These are phyloP conservation scores for Phytopythium kandeliae DNA, from an alignment of 352 stramenopile species.

Conservation along the genomic window DNA sequence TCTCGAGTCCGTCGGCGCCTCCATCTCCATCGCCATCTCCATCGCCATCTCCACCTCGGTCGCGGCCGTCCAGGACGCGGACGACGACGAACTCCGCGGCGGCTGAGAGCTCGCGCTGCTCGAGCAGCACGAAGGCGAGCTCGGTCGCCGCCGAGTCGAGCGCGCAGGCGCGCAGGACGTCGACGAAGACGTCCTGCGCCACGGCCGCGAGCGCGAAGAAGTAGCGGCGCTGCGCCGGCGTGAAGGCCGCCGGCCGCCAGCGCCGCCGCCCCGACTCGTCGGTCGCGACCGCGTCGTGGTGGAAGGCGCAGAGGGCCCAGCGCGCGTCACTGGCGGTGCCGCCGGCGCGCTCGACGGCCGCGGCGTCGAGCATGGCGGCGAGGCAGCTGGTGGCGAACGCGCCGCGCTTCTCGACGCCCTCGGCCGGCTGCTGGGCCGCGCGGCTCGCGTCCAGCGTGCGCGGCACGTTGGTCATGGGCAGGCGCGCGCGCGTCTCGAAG, in stretches of 20 bases:
- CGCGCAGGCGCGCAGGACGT: constrained; percentile 51
- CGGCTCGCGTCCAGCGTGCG: constrained; percentile 54
- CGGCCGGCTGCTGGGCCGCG: constrained; percentile 23
- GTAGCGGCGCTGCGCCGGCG: constrained; percentile 38
- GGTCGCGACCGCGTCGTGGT: constrained; percentile 27
- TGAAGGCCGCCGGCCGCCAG: constrained; percentile 23
- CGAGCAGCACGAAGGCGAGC: constrained; percentile 26
- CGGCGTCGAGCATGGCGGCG: constrained; percentile 53
- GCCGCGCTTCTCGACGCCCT: constrained; percentile 53
- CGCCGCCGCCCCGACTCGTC: neutral
- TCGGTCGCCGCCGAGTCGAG: constrained; percentile 43
- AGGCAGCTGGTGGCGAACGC: constrained; percentile 48
- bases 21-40: neutral
- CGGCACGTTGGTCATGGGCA: constrained; percentile 76
- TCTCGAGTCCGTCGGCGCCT: too few relatives aligned
- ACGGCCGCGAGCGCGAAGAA: constrained; percentile 53
- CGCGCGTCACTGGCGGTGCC: constrained; percentile 9
- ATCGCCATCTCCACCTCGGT: neutral
- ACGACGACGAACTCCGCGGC: constrained; percentile 42
- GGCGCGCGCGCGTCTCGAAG: constrained; percentile 25
- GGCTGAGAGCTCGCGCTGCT: constrained; percentile 27
- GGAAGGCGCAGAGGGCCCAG: constrained; percentile 56
- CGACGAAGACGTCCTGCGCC: constrained; percentile 34
- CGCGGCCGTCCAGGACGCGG: constrained; percentile 9
- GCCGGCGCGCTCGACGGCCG: neutral